Base-by-base conservation (phyloP, 1,139 yeast species). In the Yamadazyma diospyri region DNA sequence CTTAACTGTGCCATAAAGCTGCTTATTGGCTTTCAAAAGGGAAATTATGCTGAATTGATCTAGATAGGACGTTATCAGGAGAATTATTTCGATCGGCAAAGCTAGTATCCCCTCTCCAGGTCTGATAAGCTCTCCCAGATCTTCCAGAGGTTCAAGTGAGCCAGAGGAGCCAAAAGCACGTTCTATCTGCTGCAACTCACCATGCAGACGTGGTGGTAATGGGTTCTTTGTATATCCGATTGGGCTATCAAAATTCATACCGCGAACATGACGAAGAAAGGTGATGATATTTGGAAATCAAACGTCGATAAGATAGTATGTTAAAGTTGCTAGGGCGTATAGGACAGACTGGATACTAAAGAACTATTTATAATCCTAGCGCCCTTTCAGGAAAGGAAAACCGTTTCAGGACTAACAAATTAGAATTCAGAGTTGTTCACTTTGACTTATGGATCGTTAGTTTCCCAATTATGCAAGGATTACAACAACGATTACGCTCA, bases 201-300 rank as follows among this genome's bases (percentile, higher is more conserved):
- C n/a, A n/a, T n/a, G n/a, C n/a, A n/a, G n/a, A n/a, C n/a, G n/a
- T n/a, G n/a, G n/a, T n/a, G 25, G 25, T 15, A 45, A 27, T n/a
- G 49, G 49, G 6, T 42, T 43, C 20, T 45, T 45, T 18, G 42
- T 41, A 25, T 45, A 45, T 7, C 49, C 49, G 8, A 45, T 36
- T 1, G 49, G 49, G 7, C 43, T 34, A 25, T 44, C 41, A 33
- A 44, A 43, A 18, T 33, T 33, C 31, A 28, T 28, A 16, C 4
- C 6, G 14, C 18, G 19, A 29, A 5, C 16, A 43, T 42, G 47
- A 37, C 46, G 9, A 43, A 35, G 25, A 40, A 30, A 28, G 94
- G 95, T 19, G 98, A 92, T 40, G 97, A 89, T 37, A 78, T 88
- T 36, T 92, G 97, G 97, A 87, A 86, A 59, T 83, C 79, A 50